Conservation (phyloP, 176 grass and related monocot genomes). For the Aegilops speltoides region DNA sequence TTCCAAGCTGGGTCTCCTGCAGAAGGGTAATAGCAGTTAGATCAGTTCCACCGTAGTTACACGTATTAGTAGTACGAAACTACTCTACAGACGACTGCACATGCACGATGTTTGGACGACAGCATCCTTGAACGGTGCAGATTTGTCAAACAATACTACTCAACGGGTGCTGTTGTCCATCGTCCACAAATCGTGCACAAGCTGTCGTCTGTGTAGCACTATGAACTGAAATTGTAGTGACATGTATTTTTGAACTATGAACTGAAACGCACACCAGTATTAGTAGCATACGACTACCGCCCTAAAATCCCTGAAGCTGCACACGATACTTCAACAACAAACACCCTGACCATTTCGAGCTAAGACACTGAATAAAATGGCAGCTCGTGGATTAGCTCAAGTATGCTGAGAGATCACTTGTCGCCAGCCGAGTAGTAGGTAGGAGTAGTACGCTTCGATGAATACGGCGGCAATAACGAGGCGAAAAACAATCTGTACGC, state of each 20-base stretch:
- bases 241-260: background rate
- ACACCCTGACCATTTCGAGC: background rate
- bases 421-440: background rate
- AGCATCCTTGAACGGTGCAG: too few species aligned
- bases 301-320: too few species aligned
- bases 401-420: background rate
- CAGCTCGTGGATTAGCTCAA: background rate
- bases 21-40: background rate
- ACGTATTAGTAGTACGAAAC: too few species aligned
- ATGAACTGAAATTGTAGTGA: too few species aligned
- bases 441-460: background rate
- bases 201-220: too few species aligned
- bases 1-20: slow-evolving; percentile 18
- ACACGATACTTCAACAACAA: background rate
- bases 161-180: too few species aligned
- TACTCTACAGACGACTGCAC: too few species aligned
- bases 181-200: too few species aligned
- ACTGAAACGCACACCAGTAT: background rate
- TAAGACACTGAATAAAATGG: background rate
- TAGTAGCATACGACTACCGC: too few species aligned
- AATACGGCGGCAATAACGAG: slow-evolving; percentile 26
- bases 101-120: too few species aligned
- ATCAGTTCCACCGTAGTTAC: background rate
- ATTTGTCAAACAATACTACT: too few species aligned
- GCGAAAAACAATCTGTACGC: background rate